A percentile compares a stretch with the other conserved stretches of the same genome.
Conservation (phyloP, 345 rosid genomes). For the Salix purpurea region DNA sequence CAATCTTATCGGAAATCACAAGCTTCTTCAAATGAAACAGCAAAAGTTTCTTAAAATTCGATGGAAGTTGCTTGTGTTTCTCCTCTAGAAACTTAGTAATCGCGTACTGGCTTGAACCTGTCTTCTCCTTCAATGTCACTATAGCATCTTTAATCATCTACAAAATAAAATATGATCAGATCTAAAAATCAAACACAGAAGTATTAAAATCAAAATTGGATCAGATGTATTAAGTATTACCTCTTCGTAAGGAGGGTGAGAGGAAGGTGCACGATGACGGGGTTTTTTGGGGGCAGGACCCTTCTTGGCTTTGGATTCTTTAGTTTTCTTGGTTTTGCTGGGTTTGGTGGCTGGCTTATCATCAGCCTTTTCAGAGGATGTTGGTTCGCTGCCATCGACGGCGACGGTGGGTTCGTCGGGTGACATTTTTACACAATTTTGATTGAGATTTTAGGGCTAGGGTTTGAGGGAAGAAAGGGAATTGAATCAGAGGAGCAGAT, state of each 20-base stretch:
- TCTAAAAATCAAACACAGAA: not conserved
- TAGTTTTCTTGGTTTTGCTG: slow-evolving; percentile 40
- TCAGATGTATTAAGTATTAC: slow-evolving; percentile 13
- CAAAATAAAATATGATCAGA: slow-evolving; percentile 5
- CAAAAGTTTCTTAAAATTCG: slow-evolving; percentile 60
- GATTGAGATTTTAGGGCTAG: not conserved
- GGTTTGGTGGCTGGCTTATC: slow-evolving; percentile 36
- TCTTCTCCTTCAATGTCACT: slow-evolving; percentile 64
- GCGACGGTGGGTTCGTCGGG: slow-evolving; percentile 46
- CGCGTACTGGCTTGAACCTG: slow-evolving; percentile 86
- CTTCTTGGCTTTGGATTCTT: slow-evolving; percentile 49
- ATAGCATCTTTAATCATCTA: slow-evolving; percentile 84
- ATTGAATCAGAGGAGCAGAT: not conserved
- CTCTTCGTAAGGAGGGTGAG: slow-evolving; percentile 78
- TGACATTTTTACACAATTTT: slow-evolving; percentile 26
- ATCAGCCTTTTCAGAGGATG: slow-evolving; percentile 21
- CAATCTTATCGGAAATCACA: slow-evolving; percentile 55
- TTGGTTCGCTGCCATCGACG: slow-evolving; percentile 26
- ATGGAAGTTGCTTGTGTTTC: slow-evolving; percentile 63
- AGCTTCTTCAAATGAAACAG: slow-evolving; percentile 63
- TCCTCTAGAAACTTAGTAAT: slow-evolving; percentile 75
- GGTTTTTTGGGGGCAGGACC: slow-evolving; percentile 43
- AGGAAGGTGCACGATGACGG: slow-evolving; percentile 11
- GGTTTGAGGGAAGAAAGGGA: not conserved
- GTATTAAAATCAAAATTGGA: not conserved